Conservation (phyloP, 352 stramenopile genomes). For the Elongisporangium senticosum region DNA sequence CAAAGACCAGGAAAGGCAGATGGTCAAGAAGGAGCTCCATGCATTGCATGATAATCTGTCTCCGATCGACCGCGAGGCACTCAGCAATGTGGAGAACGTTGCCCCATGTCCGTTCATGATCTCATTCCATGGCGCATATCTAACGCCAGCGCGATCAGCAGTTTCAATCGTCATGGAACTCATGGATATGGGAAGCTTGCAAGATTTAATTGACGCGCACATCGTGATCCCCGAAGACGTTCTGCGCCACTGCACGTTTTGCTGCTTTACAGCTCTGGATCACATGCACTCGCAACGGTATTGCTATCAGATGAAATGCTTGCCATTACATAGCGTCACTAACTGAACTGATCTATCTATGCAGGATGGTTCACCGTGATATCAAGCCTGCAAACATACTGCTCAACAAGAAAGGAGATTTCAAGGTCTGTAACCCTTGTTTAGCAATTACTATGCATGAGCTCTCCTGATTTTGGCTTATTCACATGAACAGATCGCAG, state of each 20-base stretch:
- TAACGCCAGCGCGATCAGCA: conserved; percentile 59
- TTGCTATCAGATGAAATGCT: conserved; percentile 1
- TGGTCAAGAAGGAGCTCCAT: conserved; percentile 86
- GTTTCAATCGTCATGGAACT: conserved; percentile 91
- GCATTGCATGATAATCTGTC: conserved; percentile 82
- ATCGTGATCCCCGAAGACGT: conserved; percentile 48
- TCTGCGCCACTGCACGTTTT: conserved; percentile 73
- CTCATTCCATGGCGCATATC: conserved; percentile 87
- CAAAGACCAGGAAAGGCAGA: conserved; percentile 70
- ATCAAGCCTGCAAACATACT: conserved; percentile 91
- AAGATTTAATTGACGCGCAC: conserved; percentile 58
- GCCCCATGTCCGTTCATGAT: conserved; percentile 72
- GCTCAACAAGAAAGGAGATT: conserved; percentile 77
- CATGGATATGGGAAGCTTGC: conserved; percentile 88
- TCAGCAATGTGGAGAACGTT: background rate
- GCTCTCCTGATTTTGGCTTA: background rate
- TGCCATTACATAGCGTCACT: background rate
- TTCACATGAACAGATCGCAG: conserved; percentile 41
- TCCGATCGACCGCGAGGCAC: conserved; percentile 29
- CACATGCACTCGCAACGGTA: conserved; percentile 81
- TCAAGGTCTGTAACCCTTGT: conserved; percentile 42
- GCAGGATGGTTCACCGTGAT: conserved; percentile 82
- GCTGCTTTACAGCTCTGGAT: conserved; percentile 72
- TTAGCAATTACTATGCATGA: conserved; percentile 2
- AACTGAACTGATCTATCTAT: background rate